Evolutionary conservation across 495 filamentous ascomycete species (phyloP).

Genomic region (Echria macrotheca): DNA sequence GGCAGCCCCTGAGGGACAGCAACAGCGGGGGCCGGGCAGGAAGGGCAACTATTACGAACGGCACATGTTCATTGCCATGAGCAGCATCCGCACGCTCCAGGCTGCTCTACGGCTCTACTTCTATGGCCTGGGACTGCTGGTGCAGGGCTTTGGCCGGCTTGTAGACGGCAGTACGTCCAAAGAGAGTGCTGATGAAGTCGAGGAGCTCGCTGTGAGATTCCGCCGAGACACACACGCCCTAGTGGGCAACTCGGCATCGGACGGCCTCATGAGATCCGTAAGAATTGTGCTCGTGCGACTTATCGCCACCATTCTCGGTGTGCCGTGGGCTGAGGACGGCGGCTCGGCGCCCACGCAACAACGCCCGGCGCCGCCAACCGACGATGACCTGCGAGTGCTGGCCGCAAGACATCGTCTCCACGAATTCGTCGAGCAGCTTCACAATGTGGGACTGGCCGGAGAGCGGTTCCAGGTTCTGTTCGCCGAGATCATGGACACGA

Average conservation of each 20-base stretch:
- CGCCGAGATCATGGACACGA: slow-evolving; percentile 64
- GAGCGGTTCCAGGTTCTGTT: slow-evolving; percentile 71
- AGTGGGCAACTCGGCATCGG: slow-evolving; percentile 58
- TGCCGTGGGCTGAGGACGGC: slow-evolving; percentile 26
- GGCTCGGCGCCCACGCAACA: slow-evolving; percentile 9
- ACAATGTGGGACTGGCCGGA: slow-evolving; percentile 68
- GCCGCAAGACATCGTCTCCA: slow-evolving; percentile 50
- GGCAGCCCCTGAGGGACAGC: not conserved
- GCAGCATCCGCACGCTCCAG: slow-evolving; percentile 45
- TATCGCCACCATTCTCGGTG: slow-evolving; percentile 52
- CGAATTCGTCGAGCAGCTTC: slow-evolving; percentile 54
- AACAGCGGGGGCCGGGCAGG: not conserved
- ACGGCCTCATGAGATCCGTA: slow-evolving; percentile 48
- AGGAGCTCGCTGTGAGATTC: slow-evolving; percentile 45
- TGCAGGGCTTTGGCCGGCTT: slow-evolving; percentile 29
- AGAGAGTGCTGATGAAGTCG: slow-evolving; percentile 19
- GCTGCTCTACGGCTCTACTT: slow-evolving; percentile 45
- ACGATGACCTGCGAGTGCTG: slow-evolving; percentile 24
- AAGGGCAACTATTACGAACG: slow-evolving; percentile 24
- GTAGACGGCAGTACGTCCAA: slow-evolving; percentile 6
- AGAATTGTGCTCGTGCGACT: slow-evolving; percentile 48
- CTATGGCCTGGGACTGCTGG: slow-evolving; percentile 41
- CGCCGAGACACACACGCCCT: slow-evolving; percentile 59
- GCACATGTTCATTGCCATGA: slow-evolving; percentile 38
- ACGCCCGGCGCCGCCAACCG: slow-evolving; percentile 17